Conservation (phyloP, 2,329 filamentous ascomycete species). For the Uncinocarpus reesii region DNA sequence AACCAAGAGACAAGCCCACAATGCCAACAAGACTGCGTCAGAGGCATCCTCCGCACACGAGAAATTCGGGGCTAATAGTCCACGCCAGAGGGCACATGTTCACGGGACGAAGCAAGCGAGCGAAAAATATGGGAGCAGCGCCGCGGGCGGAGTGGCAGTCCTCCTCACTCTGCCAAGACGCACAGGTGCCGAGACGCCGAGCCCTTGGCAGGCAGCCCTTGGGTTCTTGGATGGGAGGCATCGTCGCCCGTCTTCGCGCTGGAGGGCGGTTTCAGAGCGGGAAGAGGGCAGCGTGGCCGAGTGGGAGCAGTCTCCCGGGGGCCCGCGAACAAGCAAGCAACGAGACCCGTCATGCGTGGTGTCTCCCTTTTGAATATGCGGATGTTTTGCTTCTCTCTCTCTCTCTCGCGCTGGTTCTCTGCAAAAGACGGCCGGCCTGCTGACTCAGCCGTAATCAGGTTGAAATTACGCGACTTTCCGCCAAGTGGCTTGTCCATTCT, state of each 20-base stretch:
- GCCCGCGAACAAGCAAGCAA: too few species aligned
- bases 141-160: conserved; percentile 18
- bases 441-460: neutral
- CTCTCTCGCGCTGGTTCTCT: neutral
- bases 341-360: too few species aligned
- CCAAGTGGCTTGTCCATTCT: conserved; percentile 8
- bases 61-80: too few species aligned
- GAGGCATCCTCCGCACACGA: conserved; percentile 14
- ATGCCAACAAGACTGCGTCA: conserved; percentile 19
- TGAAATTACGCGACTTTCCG: neutral
- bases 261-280: neutral
- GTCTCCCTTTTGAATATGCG: too few species aligned
- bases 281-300: neutral
- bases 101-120: neutral
- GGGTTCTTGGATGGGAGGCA: conserved; percentile 4
- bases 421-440: neutral
- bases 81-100: too few species aligned
- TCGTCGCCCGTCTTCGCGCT: neutral
- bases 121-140: conserved; percentile 2
- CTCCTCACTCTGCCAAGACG: conserved; percentile 20
- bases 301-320: neutral
- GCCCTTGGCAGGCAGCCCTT: conserved; percentile 22
- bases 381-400: too few species aligned
- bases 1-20: conserved; percentile 15
- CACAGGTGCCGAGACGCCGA: conserved; percentile 26